Conservation (phyloP, 345 rosid genomes). For the Syzygium jambos region DNA sequence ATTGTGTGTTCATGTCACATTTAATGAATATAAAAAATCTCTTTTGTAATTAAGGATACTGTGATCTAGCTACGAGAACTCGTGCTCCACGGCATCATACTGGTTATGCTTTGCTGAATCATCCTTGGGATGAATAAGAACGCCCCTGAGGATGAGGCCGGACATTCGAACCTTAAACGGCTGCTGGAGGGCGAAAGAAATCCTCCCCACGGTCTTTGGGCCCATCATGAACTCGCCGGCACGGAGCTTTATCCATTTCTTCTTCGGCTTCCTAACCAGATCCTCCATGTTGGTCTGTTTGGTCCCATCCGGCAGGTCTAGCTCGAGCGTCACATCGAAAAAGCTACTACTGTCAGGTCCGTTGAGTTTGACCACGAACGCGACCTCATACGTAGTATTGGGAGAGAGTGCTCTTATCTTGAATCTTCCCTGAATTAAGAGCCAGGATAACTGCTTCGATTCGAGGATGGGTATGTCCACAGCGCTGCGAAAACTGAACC, state of each 20-base stretch:
- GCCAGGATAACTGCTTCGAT: background rate
- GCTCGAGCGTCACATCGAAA: rapidly evolving
- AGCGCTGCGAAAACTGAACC: rapidly evolving
- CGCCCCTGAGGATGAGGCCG: background rate
- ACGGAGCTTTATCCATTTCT: rapidly evolving
- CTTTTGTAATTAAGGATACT: no score
- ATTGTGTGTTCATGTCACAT: no score
- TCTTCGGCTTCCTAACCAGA: rapidly evolving
- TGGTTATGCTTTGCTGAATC: no score
- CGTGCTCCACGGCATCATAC: no score
- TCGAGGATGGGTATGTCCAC: rapidly evolving
- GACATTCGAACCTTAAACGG: rapidly evolving
- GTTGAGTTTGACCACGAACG: rapidly evolving
- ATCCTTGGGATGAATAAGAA: no score
- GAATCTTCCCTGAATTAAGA: background rate
- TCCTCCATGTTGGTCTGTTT: rapidly evolving
- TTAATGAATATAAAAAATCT: no score
- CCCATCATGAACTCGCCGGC: background rate
- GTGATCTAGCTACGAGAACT: no score
- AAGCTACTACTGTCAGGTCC: rapidly evolving
- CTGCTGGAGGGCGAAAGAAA: rapidly evolving
- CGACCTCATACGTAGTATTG: background rate
- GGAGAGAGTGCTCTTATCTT: background rate
- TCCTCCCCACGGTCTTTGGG: background rate
- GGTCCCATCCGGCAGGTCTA: background rate